A percentile compares a stretch with the other conserved stretches of the same genome.
These are phyloP conservation scores for Senna siamea DNA, from an alignment of 306 rosid genomes.

Conservation along the genomic window DNA sequence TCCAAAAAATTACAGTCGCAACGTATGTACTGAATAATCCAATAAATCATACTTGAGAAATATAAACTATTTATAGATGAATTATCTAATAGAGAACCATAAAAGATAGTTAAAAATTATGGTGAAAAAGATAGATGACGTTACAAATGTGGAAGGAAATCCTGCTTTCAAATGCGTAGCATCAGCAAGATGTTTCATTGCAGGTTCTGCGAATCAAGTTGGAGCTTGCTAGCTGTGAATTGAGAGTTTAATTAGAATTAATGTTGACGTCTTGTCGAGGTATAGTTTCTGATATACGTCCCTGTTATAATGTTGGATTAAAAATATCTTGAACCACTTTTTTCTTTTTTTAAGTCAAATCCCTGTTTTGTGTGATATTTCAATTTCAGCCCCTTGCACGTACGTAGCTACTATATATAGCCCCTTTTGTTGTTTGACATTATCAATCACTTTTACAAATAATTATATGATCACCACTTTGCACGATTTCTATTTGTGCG, in stretches of 20 bases:
- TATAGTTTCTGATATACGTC: neutral
- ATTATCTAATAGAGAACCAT: too few species aligned
- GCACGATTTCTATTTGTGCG: neutral
- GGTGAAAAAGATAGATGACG: too few species aligned
- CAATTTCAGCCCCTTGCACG: slow-evolving; percentile 7
- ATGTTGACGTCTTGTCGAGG: neutral
- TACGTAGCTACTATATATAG: too few species aligned
- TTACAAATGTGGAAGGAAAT: neutral
- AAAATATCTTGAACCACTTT: slow-evolving; percentile 19
- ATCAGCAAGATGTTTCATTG: neutral
- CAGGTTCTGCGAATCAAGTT: slow-evolving; percentile 1
- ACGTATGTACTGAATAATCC: too few species aligned
- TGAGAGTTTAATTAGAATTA: neutral
- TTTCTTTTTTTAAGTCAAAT: slow-evolving; percentile 1
- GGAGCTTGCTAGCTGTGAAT: neutral
- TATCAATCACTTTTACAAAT: neutral
- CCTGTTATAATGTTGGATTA: neutral
- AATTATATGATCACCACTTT: neutral
- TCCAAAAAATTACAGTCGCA: too few species aligned
- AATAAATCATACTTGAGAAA: too few species aligned
- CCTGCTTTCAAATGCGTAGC: neutral
- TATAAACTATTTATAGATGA: too few species aligned
- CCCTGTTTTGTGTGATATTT: neutral
- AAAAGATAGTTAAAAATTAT: too few species aligned
- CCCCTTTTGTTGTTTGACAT: neutral